phyloP scores from a whole-genome alignment of 2,329 filamentous ascomycete species.

The Epichloe gansuensis region DNA sequence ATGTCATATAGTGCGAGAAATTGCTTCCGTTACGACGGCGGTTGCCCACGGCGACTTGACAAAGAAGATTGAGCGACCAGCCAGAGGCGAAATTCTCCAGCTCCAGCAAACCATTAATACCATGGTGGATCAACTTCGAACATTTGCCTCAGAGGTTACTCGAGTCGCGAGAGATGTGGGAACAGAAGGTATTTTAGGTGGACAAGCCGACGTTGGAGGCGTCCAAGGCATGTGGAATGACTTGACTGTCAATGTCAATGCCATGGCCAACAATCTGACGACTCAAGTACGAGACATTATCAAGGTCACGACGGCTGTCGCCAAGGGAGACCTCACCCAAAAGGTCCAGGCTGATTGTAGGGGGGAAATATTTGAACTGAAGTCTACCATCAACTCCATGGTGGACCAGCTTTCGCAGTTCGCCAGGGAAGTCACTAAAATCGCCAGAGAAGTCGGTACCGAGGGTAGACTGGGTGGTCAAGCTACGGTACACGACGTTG shows the following conservation, averaged over 20 bases:
- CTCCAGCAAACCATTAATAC: constrained; percentile 80
- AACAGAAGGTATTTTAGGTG: constrained; percentile 70
- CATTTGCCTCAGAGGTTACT: constrained; percentile 73
- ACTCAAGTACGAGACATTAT: constrained; percentile 93
- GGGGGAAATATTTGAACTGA: constrained; percentile 87
- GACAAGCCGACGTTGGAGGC: constrained; percentile 70
- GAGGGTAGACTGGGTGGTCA: constrained; percentile 90
- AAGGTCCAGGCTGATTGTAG: constrained; percentile 89
- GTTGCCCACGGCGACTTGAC: constrained; percentile 73
- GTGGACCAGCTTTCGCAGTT: constrained; percentile 96
- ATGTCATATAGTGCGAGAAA: constrained; percentile 53
- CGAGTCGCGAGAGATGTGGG: constrained; percentile 74
- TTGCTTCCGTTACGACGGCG: constrained; percentile 71
- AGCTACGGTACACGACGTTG: constrained; percentile 88
- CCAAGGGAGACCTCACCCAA: constrained; percentile 83
- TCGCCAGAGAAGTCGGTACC: constrained; percentile 91
- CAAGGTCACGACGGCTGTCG: constrained; percentile 59
- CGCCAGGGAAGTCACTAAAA: constrained; percentile 90
- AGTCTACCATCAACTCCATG: constrained; percentile 99
- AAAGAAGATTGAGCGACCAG: constrained; percentile 71
- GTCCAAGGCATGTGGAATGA: constrained; percentile 86
- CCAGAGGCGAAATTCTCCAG: constrained; percentile 69
- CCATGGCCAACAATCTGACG: constrained; percentile 78
- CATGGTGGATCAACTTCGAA: constrained; percentile 76
- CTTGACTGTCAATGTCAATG: constrained; percentile 73